These are phyloP conservation scores for Xylaria arbuscula DNA, from an alignment of 2,329 filamentous ascomycete genomes.

Conservation along the genomic window DNA sequence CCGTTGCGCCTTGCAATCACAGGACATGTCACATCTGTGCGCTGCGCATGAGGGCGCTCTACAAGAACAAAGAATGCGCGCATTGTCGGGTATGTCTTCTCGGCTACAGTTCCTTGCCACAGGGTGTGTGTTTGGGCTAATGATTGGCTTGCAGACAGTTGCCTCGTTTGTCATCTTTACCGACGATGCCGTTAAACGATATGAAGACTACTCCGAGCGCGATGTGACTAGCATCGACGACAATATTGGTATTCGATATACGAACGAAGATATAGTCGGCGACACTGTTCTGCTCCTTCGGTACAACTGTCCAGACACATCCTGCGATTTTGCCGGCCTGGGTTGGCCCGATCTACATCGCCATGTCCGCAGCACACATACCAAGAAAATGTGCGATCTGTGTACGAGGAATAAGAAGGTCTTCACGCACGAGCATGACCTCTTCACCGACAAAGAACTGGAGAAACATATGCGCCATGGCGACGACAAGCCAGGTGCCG, in stretches of 20 bases:
- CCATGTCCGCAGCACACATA: constrained; percentile 84
- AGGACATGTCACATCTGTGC: constrained; percentile 96
- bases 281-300: constrained; percentile 88
- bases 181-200: constrained; percentile 82
- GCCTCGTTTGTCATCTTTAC: constrained; percentile 91
- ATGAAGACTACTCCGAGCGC: constrained; percentile 78
- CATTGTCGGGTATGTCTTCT: constrained; percentile 82
- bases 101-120: neutral
- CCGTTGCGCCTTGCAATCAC: constrained; percentile 94
- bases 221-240: constrained; percentile 84
- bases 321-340: constrained; percentile 77
- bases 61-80: constrained; percentile 96
- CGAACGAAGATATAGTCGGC: constrained; percentile 87
- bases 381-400: constrained; percentile 70
- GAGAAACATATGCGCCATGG: constrained; percentile 89
- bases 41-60: constrained; percentile 88
- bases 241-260: constrained; percentile 91
- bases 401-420: constrained; percentile 91
- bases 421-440: constrained; percentile 96
- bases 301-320: constrained; percentile 91
- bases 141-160: constrained; percentile 59
- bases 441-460: constrained; percentile 84
- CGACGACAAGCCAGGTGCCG: constrained; percentile 88
- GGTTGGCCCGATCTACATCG: constrained; percentile 82
- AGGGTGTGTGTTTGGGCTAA: constrained; percentile 19